These are phyloP conservation scores for Curvularia lunata DNA, from an alignment of 2,329 filamentous ascomycete genomes.

Conservation along the genomic window DNA sequence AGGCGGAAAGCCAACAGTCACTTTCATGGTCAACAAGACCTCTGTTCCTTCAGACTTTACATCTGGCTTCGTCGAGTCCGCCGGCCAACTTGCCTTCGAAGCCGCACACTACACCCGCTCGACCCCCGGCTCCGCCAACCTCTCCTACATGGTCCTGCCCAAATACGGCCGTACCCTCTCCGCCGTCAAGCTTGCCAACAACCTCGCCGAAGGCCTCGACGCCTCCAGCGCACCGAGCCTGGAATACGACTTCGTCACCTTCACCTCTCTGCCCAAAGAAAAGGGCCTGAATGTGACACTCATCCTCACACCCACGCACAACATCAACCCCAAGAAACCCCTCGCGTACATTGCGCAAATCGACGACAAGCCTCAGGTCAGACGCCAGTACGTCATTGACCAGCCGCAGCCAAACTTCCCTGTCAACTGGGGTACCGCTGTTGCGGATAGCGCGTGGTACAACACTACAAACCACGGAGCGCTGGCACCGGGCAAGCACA, in stretches of 20 bases:
- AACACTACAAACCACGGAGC: slow-evolving; percentile 51
- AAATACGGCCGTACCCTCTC: slow-evolving; percentile 48
- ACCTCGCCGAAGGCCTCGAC: slow-evolving; percentile 37
- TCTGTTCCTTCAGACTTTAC: slow-evolving; percentile 40
- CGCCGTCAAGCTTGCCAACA: slow-evolving; percentile 41
- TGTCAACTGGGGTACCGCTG: slow-evolving; percentile 57
- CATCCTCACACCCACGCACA: slow-evolving; percentile 55
- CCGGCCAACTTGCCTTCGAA: slow-evolving; percentile 45
- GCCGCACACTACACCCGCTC: slow-evolving; percentile 49
- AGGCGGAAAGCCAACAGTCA: slow-evolving; percentile 36
- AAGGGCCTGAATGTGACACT: slow-evolving; percentile 50
- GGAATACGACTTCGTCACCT: slow-evolving; percentile 49
- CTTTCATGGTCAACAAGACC: slow-evolving; percentile 46
- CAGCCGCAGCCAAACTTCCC: slow-evolving; percentile 53
- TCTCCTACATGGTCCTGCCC: slow-evolving; percentile 40
- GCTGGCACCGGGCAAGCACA: slow-evolving; percentile 49
- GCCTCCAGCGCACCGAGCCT: slow-evolving; percentile 39
- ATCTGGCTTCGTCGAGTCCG: slow-evolving; percentile 46
- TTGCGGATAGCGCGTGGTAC: slow-evolving; percentile 60
- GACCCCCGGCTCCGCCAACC: slow-evolving; percentile 29
- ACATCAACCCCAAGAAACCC: slow-evolving; percentile 57
- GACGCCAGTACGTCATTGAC: slow-evolving; percentile 53
- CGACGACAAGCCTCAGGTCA: slow-evolving; percentile 49
- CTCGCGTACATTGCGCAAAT: slow-evolving; percentile 60
- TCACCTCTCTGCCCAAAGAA: slow-evolving; percentile 38